Evolutionary conservation across 2,329 filamentous ascomycete genomes (phyloP), one percentile per base, ranked within the genome.

Genomic region (Aspergillus tanneri): DNA sequence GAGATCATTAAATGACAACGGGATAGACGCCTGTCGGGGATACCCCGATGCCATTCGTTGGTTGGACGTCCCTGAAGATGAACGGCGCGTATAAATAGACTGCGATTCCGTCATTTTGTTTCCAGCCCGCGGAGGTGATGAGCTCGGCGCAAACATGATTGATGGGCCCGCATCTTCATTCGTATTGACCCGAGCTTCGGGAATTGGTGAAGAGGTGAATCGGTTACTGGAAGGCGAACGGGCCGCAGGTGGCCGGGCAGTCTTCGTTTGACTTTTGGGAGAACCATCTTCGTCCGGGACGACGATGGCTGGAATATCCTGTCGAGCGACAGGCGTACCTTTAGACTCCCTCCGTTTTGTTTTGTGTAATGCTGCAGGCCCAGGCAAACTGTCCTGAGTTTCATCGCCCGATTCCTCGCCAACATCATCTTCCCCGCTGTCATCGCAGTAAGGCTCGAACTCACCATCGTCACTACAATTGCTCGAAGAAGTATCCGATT

Each of bases 1-100:
- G 3, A 95, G 74, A 61, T 95, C 88, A 59, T 95, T 95, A 74
- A 95, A 95, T 2, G 84, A 89, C 2, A 95, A 74, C 0, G 88
- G 80, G 3, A 89, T 69, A 2, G 81, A 77, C 43, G 84, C 82
- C 18, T 81, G 80, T 3, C 81, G 79, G 0, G 78, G 77, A 54
- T 73, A 81, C 7, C 77, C 77, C 2, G 70, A 68, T 21, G 74
- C 71, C 14, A 48, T 55, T 60, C 24, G 64, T 62, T 11, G 60
- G 58, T 4, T 59, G 47, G 42, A 50, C 35, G 21, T 36, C 2
- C 43, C 55, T 19, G 57, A 56, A 9, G 63, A 60, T 5, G 58
- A 57, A n/a, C 56, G 57, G 21, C 64, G 66, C 4, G 62, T 57
- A 44, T 73, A 73, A 46, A 73, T 72, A 5, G 70, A 72, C 37